These are phyloP conservation scores for Sclerotinia nivalis DNA, from an alignment of 2,329 filamentous ascomycete species.

Conservation along the genomic window DNA sequence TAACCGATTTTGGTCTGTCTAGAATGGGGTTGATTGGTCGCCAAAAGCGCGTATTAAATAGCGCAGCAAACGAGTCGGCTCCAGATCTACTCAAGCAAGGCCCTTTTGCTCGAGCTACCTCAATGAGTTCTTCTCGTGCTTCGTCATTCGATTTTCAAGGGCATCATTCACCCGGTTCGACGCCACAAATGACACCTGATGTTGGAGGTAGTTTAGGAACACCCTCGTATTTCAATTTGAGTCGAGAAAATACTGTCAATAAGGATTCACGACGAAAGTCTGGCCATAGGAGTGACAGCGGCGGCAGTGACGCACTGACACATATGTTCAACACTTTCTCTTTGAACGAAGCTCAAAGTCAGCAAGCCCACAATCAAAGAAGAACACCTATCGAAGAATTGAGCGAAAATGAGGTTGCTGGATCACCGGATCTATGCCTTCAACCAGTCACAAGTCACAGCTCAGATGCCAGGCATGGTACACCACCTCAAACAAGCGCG, in stretches of 20 bases:
- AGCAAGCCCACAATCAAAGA: conserved; percentile 42
- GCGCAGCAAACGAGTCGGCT: conserved; percentile 74
- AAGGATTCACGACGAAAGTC: conserved; percentile 71
- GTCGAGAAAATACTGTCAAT: conserved; percentile 55
- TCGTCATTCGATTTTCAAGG: conserved; percentile 88
- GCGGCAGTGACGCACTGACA: conserved; percentile 80
- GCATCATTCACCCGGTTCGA: conserved; percentile 76
- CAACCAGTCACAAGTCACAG: conserved; percentile 50
- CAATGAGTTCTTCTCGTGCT: conserved; percentile 86
- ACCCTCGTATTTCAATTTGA: conserved; percentile 90
- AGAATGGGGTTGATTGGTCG: conserved; percentile 96
- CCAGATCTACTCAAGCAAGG: conserved; percentile 92
- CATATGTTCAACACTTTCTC: conserved; percentile 81
- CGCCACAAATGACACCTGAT: conserved; percentile 84
- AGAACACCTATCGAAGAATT: conserved; percentile 73
- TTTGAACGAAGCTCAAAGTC: conserved; percentile 60
- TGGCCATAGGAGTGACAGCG: conserved; percentile 80
- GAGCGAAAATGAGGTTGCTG: conserved; percentile 67
- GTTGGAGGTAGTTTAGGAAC: conserved; percentile 67
- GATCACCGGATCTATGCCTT: conserved; percentile 77
- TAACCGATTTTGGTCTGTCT: conserved; percentile 96
- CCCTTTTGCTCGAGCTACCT: conserved; percentile 82
- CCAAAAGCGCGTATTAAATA: conserved; percentile 88
- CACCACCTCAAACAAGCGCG: conserved; percentile 60
- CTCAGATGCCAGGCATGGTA: conserved; percentile 54